phyloP scores from a whole-genome alignment of 441 rosid species.

The Arabidopsis hybrid region DNA sequence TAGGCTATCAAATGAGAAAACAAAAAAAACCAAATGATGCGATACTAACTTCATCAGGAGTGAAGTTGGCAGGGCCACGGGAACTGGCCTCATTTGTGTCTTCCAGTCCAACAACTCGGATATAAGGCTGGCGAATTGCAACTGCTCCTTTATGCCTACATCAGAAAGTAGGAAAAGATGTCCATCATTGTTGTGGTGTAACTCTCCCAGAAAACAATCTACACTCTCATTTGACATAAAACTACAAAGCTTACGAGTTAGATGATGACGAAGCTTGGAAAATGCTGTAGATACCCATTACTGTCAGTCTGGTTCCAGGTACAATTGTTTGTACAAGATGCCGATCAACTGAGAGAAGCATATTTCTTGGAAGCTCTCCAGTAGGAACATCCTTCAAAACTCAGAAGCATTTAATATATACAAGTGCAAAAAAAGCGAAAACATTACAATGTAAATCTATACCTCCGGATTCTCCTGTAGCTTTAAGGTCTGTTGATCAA shows the following conservation, averaged over 20 bases:
- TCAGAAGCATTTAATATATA: constrained; percentile 7
- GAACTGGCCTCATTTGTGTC: constrained; percentile 81
- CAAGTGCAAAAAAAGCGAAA: not conserved
- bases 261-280: constrained; percentile 85
- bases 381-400: constrained; percentile 90
- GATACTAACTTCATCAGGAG: constrained; percentile 77
- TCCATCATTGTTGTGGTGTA: constrained; percentile 1
- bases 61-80: constrained; percentile 78
- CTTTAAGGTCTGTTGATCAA: constrained; percentile 94
- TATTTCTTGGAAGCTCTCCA: constrained; percentile 98
- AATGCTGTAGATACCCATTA: constrained; percentile 94
- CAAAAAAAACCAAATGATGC: not conserved
- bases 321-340: constrained; percentile 91
- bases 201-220: constrained; percentile 11
- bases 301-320: constrained; percentile 91
- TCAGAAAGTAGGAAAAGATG: constrained; percentile 1
- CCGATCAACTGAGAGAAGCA: constrained; percentile 93
- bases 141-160: constrained; percentile 93
- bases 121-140: constrained; percentile 94
- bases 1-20: constrained; percentile 8
- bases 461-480: constrained; percentile 98
- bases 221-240: constrained; percentile 7
- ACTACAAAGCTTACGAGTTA: constrained; percentile 56
- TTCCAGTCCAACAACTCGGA: constrained; percentile 90
- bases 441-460: constrained; percentile 16